Conservation (phyloP, 768 basidiomycete genomes). For the Suillus occidentalis region DNA sequence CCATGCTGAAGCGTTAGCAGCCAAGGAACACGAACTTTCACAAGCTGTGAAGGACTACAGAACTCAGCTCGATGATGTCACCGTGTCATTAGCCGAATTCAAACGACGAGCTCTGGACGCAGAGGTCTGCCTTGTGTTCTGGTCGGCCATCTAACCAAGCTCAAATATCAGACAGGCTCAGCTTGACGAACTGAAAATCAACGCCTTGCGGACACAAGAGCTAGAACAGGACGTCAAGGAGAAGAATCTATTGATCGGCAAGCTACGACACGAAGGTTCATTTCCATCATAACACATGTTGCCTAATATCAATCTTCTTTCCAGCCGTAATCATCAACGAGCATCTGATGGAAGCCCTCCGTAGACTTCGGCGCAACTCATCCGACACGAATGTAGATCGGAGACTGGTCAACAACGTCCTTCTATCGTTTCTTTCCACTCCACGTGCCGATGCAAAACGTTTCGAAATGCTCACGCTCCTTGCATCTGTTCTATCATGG, state of each 20-base stretch:
- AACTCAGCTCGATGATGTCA: slow-evolving; percentile 64
- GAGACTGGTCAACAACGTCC: slow-evolving; percentile 90
- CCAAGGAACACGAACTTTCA: slow-evolving; percentile 87
- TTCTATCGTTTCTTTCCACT: slow-evolving; percentile 86
- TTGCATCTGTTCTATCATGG: slow-evolving; percentile 92
- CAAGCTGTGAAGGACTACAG: slow-evolving; percentile 85
- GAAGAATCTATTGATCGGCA: slow-evolving; percentile 92
- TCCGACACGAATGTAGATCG: slow-evolving; percentile 88
- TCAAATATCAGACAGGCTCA: slow-evolving; percentile 49
- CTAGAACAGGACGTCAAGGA: slow-evolving; percentile 93
- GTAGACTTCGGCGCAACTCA: slow-evolving; percentile 83
- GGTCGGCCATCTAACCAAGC: neutral
- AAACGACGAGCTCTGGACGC: slow-evolving; percentile 86
- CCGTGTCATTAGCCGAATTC: slow-evolving; percentile 83
- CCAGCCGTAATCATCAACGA: slow-evolving; percentile 95
- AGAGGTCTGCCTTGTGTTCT: slow-evolving; percentile 54
- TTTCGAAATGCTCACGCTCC: slow-evolving; percentile 92
- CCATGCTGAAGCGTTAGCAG: slow-evolving; percentile 39
- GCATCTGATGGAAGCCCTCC: slow-evolving; percentile 96
- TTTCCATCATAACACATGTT: slow-evolving; percentile 9
- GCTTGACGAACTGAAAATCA: slow-evolving; percentile 71
- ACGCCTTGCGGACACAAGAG: slow-evolving; percentile 63
- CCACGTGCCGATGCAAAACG: slow-evolving; percentile 92
- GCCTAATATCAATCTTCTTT: slow-evolving; percentile 5
- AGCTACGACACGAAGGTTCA: slow-evolving; percentile 91